Percentiles rank a stretch among this genome's conserved stretches.
phyloP scores from a whole-genome alignment of 2,329 filamentous ascomycete species.

The Drechslerella coelobrocha region DNA sequence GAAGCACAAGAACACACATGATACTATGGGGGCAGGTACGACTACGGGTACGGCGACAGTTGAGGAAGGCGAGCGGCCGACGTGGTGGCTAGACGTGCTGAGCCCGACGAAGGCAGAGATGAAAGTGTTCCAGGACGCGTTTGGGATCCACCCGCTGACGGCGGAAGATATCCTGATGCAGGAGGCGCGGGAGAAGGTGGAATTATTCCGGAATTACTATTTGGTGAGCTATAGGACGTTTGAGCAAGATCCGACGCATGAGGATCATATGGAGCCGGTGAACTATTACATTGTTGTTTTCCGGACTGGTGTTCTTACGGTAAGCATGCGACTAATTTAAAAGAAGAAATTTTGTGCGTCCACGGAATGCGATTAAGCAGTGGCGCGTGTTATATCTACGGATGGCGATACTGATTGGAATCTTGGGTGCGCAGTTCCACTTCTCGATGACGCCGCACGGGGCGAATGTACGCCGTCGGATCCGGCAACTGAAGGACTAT shows the following conservation, averaged over 20 bases:
- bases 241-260: conserved; percentile 77
- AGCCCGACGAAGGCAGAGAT: conserved; percentile 89
- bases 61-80: conserved; percentile 56
- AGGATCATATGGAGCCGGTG: conserved; percentile 88
- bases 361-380: neutral
- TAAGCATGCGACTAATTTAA: conserved; percentile 4
- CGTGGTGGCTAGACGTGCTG: conserved; percentile 97
- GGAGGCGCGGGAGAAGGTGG: conserved; percentile 96
- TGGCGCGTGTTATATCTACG: neutral
- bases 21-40: neutral
- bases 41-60: neutral
- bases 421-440: too few species aligned
- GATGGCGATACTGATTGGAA: neutral
- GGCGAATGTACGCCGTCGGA: conserved; percentile 85
- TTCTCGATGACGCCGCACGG: conserved; percentile 88
- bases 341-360: neutral
- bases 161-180: conserved; percentile 95
- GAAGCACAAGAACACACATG: conserved; percentile 21
- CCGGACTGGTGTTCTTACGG: conserved; percentile 86
- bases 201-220: conserved; percentile 96
- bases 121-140: conserved; percentile 85
- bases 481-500: conserved; percentile 91
- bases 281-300: conserved; percentile 98
- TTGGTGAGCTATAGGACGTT: conserved; percentile 98
- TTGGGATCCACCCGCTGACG: conserved; percentile 92